Base-by-base conservation (phyloP, 208 protist species). In the Leishmania major region DNA sequence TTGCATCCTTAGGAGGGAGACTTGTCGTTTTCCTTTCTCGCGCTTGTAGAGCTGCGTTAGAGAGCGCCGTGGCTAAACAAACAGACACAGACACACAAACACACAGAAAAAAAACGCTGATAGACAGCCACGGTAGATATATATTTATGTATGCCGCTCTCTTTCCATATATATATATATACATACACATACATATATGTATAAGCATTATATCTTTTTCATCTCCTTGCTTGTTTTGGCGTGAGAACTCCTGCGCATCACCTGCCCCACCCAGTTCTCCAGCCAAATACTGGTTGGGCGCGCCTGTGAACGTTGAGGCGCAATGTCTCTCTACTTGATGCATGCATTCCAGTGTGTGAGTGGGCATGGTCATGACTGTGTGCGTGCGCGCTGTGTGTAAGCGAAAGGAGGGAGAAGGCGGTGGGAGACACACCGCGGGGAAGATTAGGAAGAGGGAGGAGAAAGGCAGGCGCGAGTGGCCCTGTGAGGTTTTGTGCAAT, bases 361-460 rank as follows among this genome's bases (percentile, higher is more conserved):
- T 45, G n/a, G 25, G 35, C 35, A 43, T 45, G 13, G 8, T 3
- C 37, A 28, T 70, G 66, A 11, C 8, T 70, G 66, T 70, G 40
- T n/a, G 28, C n/a, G 15, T 69, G 40, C 62, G 13, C 62, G 28
- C 62, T 37, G 67, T 10, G 67, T 28, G 67, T 28, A 13, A 22
- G 4, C 1, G 31, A 35, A 35, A 7, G 11, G 22, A 62, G 59
- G 17, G 28, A 17, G 25, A 25, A 13, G 25, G 13, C 28, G 31
- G 37, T 17, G 37, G 31, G n/a, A 69, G 13, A 69, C n/a, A 69
- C n/a, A 43, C n/a, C 7, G 11, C 22, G 19, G 47, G 43, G 31
- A 69, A 81, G 74, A 71, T 77, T 11, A 74, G 47, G 79, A 83
- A 77, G 19, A 74, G 35, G 51, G 8, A 59, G 66, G 49, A 81